These are phyloP conservation scores for Zymoseptoria ardabiliae DNA, from an alignment of 2,329 filamentous ascomycete species.

Conservation along the genomic window DNA sequence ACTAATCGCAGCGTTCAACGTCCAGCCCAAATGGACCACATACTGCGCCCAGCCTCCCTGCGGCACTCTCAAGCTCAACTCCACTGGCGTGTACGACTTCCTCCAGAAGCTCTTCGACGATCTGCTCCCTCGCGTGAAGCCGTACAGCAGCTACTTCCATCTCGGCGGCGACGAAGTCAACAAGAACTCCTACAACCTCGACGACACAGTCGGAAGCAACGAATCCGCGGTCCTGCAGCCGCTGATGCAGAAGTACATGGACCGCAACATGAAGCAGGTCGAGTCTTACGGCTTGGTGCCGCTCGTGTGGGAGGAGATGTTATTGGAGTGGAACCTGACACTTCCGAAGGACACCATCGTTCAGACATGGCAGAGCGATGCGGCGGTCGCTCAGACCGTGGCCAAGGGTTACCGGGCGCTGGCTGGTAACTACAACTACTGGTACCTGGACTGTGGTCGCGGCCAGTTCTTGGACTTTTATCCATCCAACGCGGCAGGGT, in stretches of 20 bases:
- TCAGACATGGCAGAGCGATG: slow-evolving; percentile 67
- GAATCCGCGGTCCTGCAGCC: slow-evolving; percentile 59
- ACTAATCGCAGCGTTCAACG: slow-evolving; percentile 57
- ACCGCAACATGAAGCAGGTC: slow-evolving; percentile 60
- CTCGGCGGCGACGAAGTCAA: slow-evolving; percentile 86
- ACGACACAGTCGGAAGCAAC: slow-evolving; percentile 64
- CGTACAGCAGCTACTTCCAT: slow-evolving; percentile 71
- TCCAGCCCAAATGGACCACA: slow-evolving; percentile 46
- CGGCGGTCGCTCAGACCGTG: slow-evolving; percentile 54
- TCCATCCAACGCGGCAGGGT: slow-evolving; percentile 44
- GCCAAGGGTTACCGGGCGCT: slow-evolving; percentile 62
- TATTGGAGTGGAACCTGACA: slow-evolving; percentile 68
- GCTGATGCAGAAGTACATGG: slow-evolving; percentile 69
- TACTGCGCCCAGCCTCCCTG: slow-evolving; percentile 50
- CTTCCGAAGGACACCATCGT: slow-evolving; percentile 65
- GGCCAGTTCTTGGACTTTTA: slow-evolving; percentile 71
- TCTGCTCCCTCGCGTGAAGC: slow-evolving; percentile 61
- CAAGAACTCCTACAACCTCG: slow-evolving; percentile 63
- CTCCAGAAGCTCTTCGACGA: slow-evolving; percentile 67
- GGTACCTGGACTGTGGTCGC: slow-evolving; percentile 70
- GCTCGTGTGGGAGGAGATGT: slow-evolving; percentile 84
- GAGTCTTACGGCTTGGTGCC: slow-evolving; percentile 56
- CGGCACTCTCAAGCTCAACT: slow-evolving; percentile 69
- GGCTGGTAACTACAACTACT: slow-evolving; percentile 69
- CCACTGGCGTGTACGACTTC: slow-evolving; percentile 61